Evolutionary conservation across 73 alveolate species (phyloP), one percentile per base, ranked within the genome.

Genomic region (Uronychia binucleata): DNA sequence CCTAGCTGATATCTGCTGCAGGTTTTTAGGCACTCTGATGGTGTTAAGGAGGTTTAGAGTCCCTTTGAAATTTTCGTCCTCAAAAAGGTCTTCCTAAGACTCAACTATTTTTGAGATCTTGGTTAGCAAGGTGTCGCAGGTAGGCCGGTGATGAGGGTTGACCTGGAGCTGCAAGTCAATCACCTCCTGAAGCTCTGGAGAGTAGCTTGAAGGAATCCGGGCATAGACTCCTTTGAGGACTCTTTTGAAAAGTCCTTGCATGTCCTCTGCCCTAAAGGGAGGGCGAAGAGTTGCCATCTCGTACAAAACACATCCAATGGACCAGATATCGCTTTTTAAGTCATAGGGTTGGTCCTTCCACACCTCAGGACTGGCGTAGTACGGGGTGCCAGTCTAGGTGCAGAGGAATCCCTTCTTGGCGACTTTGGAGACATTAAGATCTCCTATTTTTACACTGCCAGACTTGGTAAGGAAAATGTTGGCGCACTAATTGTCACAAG

Each of bases 321-420:
- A 91, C 99, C 99, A 96, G 30, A 96, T 94, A 93, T 96, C 99
- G 88, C 98, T 95, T 92, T 94, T 96, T 28, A 86, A 88, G 80
- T 94, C 98, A 85, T 96, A 96, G 57, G 98, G 98, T 57, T 91
- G 86, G 91, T 96, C 99, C 75, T 92, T 93, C 99, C 99, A 96
- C 0, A 96, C 99, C 81, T 96, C 99, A 31, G 90, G 90, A 60
- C 90, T 83, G 32, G 90, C 90, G 75, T 83, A 83, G 60, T 83
- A 83, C 26, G 90, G 90, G 26, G 90, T 83, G 27, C 90, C 90
- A 34, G 90, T 83, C 75, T 83, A 35, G n/a, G 90, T 83, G 30
- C 33, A 46, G 26, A 83, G 79, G 0, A 83, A 34, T 1, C 90
- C 90, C 46, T 83, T 83, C 30, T 78, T 78, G 30, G 90, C 90